phyloP scores from a whole-genome alignment of 139 green algal species.

The Chlamydomonas schloesseri region DNA sequence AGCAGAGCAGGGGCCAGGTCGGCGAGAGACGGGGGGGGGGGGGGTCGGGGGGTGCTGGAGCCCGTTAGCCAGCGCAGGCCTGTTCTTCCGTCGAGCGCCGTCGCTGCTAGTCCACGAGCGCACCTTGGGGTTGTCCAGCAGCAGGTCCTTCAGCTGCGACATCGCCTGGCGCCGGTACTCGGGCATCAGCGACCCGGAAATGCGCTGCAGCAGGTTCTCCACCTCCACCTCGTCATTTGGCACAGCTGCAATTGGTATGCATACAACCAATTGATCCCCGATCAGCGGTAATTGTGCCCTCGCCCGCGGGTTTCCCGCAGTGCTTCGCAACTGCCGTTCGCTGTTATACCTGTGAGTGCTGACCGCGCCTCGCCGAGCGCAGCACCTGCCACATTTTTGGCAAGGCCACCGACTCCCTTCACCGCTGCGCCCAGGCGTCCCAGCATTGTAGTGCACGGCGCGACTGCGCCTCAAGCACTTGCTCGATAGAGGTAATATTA shows the following conservation, averaged over 20 bases:
- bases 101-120: too few species aligned
- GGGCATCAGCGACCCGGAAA: constrained; percentile 78
- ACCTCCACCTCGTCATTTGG: constrained; percentile 73
- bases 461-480: too few species aligned
- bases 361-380: constrained; percentile 42
- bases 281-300: too few species aligned
- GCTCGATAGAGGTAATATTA: too few species aligned
- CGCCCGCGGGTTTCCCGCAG: neutral
- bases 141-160: constrained; percentile 73
- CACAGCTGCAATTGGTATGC: constrained; percentile 1
- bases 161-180: constrained; percentile 85
- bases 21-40: neutral
- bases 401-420: constrained; percentile 38
- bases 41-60: neutral
- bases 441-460: neutral
- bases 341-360: constrained; percentile 32
- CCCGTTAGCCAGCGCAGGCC: too few species aligned
- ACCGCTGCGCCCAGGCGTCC: constrained; percentile 12
- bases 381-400: constrained; percentile 19
- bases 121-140: constrained; percentile 69
- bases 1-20: neutral
- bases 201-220: constrained; percentile 82
- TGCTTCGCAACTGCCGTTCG: neutral
- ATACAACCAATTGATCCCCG: too few species aligned
- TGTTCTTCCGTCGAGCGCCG: too few species aligned